Evolutionary conservation across 2,329 filamentous ascomycete species (phyloP), one percentile per base, ranked within the genome.

Genomic region (Fusarium tanahbumbuense): DNA sequence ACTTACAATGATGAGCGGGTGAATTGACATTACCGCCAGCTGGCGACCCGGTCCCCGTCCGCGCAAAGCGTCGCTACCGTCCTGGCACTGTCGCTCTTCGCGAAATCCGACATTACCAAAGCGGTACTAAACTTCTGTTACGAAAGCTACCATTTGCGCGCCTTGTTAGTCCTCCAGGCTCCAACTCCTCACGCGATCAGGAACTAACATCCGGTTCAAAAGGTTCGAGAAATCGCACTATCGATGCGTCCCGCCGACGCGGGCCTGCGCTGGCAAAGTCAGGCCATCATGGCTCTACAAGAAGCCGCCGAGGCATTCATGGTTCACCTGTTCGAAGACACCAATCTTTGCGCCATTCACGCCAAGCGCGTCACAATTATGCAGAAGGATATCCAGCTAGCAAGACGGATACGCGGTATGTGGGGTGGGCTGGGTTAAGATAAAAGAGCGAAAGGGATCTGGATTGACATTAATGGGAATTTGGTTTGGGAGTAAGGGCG

Each of bases 311-410:
- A 98, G 83, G 95, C 95, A 8, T 98, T 97, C 81, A 87, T 98
- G 73, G 92, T 98, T 63, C 94, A 97, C 78, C 85, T 98, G n/a
- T 98, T 98, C 78, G 94, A 98, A 64, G 79, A 81, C 55, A 80
- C 80, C 37, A 98, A 98, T 83, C 87, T 98, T 44, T 98, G 95
- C 83, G 96, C 95, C 68, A 94, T 98, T 75, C 95, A 98, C 82
- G 96, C 95, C 67, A 98, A 97, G 84, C 88, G 95, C 79, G 94
- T 98, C 56, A 98, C 95, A 41, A 97, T 98, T 75, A 95, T 97
- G 93, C 94, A 96, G 81, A 97, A 97, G 83, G 96, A 98, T 81
- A 97, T 99, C 75, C 95, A 98, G 83, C 87, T 98, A 65, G 95
- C 95, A 22, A 85, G 92, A 76, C 84, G 92, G 72, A 94, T 95